Percentiles rank a stretch among this genome's conserved stretches.
phyloP scores from a whole-genome alignment of 352 stramenopile species.

The Phytophthora rubi region DNA sequence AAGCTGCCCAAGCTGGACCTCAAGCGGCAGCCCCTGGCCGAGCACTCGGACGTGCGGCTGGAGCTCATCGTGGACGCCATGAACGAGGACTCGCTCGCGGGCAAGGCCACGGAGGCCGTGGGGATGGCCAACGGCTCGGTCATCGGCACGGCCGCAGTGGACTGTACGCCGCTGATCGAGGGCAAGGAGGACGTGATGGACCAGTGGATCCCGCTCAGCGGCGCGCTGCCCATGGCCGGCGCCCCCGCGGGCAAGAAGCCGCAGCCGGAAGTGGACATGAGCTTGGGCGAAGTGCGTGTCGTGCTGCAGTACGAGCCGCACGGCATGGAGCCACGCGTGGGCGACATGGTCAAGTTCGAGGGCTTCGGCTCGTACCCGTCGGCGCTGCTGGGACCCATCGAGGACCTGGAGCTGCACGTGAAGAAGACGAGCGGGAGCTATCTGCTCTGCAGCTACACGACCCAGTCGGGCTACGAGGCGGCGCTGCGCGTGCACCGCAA shows the following conservation, averaged over 20 bases:
- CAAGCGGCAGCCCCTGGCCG: conserved; percentile 55
- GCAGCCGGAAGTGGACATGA: conserved; percentile 48
- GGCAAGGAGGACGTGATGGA: conserved; percentile 84
- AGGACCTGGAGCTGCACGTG: conserved; percentile 78
- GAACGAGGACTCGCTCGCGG: conserved; percentile 83
- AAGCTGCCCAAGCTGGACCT: conserved; percentile 77
- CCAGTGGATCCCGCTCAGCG: conserved; percentile 76
- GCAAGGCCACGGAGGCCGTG: conserved; percentile 79
- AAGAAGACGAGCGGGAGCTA: conserved; percentile 86
- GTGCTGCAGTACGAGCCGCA: conserved; percentile 83
- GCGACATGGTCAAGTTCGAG: conserved; percentile 81
- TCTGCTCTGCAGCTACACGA: conserved; percentile 75
- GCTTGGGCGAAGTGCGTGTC: conserved; percentile 75
- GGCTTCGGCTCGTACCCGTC: conserved; percentile 80
- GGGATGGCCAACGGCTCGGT: conserved; percentile 80
- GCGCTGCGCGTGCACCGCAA: conserved; percentile 75
- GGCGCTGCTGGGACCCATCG: conserved; percentile 60
- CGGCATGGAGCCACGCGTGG: conserved; percentile 75
- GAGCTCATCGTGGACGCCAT: conserved; percentile 83
- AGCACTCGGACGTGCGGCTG: conserved; percentile 77
- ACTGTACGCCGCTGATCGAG: conserved; percentile 76
- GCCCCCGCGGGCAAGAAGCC: conserved; percentile 43
- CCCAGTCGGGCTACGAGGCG: conserved; percentile 69
- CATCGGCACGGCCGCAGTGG: conserved; percentile 70
- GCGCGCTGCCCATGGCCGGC: conserved; percentile 32